Evolutionary conservation across 129 eudicot genomes (phyloP).

Genomic region (Saussurea involucrata): DNA sequence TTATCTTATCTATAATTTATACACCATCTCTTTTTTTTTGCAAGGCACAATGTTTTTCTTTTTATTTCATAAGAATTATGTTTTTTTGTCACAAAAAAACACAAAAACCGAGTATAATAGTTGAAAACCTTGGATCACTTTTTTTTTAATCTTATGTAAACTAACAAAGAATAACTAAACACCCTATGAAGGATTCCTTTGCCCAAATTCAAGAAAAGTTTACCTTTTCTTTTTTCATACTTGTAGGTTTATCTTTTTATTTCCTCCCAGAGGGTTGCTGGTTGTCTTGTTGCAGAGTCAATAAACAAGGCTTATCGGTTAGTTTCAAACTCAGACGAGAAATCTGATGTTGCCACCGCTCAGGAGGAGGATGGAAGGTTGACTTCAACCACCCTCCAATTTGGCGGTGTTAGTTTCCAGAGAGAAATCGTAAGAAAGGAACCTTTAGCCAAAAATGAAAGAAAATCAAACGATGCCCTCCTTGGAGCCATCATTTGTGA

Average conservation of each 20-base stretch:
- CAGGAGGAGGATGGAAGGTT: slow-evolving; percentile 21
- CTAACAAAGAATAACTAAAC: not conserved
- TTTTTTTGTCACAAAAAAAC: not conserved
- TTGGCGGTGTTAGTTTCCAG: slow-evolving; percentile 57
- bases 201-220: not conserved
- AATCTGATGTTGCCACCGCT: slow-evolving; percentile 5
- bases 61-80: not conserved
- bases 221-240: not conserved
- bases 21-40: not conserved
- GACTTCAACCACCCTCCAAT: slow-evolving; percentile 44
- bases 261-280: slow-evolving; percentile 56
- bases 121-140: too few relatives aligned
- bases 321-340: slow-evolving; percentile 35
- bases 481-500: slow-evolving; percentile 57
- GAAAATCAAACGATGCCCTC: slow-evolving; percentile 13
- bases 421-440: slow-evolving; percentile 48
- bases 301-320: slow-evolving; percentile 50
- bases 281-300: slow-evolving; percentile 55
- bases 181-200: not conserved
- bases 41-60: not conserved
- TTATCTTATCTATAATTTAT: not conserved
- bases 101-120: not conserved
- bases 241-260: slow-evolving; percentile 65
- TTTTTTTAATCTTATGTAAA: too few relatives aligned
- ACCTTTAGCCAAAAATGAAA: slow-evolving; percentile 14